These are phyloP conservation scores for Erodium texanum DNA, from an alignment of 441 rosid species.

Conservation along the genomic window DNA sequence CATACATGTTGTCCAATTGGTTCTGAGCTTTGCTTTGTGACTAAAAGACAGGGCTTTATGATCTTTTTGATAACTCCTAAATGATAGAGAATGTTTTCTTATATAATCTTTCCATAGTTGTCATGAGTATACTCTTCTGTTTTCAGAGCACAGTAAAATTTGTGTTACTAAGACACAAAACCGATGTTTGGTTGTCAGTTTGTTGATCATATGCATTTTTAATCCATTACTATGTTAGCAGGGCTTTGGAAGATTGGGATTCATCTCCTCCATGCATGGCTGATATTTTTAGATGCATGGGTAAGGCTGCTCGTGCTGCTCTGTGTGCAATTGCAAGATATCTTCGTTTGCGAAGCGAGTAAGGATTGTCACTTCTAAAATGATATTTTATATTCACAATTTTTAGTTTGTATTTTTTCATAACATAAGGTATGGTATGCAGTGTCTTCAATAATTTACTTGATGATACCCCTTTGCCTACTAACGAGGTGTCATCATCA, in stretches of 20 bases:
- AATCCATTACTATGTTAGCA: conserved; percentile 16
- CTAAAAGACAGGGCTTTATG: too few relatives aligned
- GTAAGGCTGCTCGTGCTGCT: conserved; percentile 87
- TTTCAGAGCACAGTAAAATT: background rate
- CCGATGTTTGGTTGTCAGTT: background rate
- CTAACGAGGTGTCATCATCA: conserved; percentile 81
- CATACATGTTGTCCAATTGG: too few relatives aligned
- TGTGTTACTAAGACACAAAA: background rate
- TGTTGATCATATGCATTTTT: background rate
- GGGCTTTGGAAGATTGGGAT: conserved; percentile 84
- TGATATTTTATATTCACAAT: conserved; percentile 4
- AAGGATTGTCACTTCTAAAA: conserved; percentile 26
- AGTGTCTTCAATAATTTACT: conserved; percentile 86
- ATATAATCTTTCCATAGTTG: background rate
- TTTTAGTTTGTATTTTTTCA: conserved; percentile 10
- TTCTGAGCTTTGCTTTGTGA: too few relatives aligned
- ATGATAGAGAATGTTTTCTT: background rate
- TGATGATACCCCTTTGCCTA: conserved; percentile 82
- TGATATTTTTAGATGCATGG: conserved; percentile 82
- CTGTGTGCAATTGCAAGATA: conserved; percentile 79
- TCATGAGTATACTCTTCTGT: background rate
- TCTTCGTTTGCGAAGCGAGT: conserved; percentile 95
- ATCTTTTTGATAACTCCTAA: too few relatives aligned
- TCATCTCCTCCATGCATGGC: conserved; percentile 95
- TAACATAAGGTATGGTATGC: conserved; percentile 23